Evolutionary conservation across 1,139 yeast genomes (phyloP), one percentile per base, ranked within the genome.

Genomic region (Candida sp.): DNA sequence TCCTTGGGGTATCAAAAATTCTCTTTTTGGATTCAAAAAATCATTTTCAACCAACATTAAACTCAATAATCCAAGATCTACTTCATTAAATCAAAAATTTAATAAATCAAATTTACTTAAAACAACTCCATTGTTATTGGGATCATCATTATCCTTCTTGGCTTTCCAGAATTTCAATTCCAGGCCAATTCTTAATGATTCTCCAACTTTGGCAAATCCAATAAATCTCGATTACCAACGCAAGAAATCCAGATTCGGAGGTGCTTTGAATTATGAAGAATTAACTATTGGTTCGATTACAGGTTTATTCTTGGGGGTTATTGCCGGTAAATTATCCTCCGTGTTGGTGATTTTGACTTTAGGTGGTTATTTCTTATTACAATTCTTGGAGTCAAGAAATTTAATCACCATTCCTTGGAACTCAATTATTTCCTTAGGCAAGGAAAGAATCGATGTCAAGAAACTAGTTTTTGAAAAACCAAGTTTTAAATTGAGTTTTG

Each of bases 211-310:
- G 19, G 19, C 19, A 32, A 32, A 32, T 12, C 34, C 34, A 11
- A 32, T 32, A 9, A 11, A 9, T 6, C 34, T 32, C 3, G 34
- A 32, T 32, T 32, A 32, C n/a, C 15, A 37, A n/a, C 32, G 22
- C 1, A 36, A 36, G 12, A 44, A 48, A 32, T 47, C 56, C 3
- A 43, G 68, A 35, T 68, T 73, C 51, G 61, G 67, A 39, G 70
- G 75, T 0, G 65, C 59, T 45, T 59, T 81, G 46, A 76, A 81
- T 58, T 85, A 85, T 57, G 78, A 79, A 54, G 87, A 85, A 56
- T 67, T 85, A 54, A 76, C 89, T 12, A 63, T 83, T 46, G 93
- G 93, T 4, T 81, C 87, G 4, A 70, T 84, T 51, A 69, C 81
- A 5, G 93, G 93, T 0, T 64, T 84, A 45, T 70, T 81, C 39